phyloP scores from a whole-genome alignment of 371 early-diverging fungal species.

The Funneliformis caledonium region DNA sequence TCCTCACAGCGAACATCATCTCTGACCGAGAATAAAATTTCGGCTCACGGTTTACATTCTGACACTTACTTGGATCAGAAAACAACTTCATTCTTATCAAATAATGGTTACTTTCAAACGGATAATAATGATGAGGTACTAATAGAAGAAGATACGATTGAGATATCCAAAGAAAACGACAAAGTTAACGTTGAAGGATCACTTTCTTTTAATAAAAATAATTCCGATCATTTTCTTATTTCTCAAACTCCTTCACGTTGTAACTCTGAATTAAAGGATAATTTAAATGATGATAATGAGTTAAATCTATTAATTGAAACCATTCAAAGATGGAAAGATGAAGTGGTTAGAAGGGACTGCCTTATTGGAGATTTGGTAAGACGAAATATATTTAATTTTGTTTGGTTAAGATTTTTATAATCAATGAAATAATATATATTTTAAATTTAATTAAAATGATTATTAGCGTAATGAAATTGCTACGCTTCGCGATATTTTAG shows the following conservation, averaged over 20 bases:
- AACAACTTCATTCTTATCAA: too few relatives aligned
- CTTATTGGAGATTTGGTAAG: constrained; percentile 20
- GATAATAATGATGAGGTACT: background rate
- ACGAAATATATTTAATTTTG: background rate
- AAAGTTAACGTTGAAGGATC: background rate
- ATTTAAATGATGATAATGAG: background rate
- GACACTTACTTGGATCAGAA: too few relatives aligned
- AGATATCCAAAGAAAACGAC: background rate
- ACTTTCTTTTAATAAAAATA: background rate
- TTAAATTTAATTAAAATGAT: background rate
- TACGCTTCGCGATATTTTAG: background rate
- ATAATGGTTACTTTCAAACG: too few relatives aligned
- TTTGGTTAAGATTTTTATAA: background rate
- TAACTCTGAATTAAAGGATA: background rate
- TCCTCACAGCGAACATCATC: background rate
- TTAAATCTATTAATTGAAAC: constrained; percentile 3
- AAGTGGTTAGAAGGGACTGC: background rate
- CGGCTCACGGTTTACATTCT: background rate
- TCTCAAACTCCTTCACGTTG: background rate
- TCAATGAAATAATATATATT: background rate
- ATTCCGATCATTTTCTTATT: background rate
- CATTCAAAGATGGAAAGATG: constrained; percentile 20
- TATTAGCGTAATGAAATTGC: background rate
- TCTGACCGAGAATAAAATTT: background rate
- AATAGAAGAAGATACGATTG: background rate